Evolutionary conservation across 169 alveolate genomes (phyloP).

Genomic region (Babesia gibsoni): DNA sequence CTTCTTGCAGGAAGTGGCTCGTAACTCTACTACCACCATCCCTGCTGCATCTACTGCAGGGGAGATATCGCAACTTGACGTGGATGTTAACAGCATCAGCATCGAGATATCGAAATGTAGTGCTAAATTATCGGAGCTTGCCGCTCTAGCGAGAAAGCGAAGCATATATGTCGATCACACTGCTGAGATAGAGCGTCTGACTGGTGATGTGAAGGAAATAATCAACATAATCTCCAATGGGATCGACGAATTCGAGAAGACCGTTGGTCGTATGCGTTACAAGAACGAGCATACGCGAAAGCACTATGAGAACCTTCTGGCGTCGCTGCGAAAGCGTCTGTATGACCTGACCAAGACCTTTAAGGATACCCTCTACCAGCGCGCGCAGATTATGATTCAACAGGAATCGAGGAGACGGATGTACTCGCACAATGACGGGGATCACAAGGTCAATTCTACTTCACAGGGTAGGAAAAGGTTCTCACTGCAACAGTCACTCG

Average conservation of each 20-base stretch:
- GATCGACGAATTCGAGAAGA: slow-evolving; percentile 31
- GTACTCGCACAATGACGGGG: slow-evolving; percentile 61
- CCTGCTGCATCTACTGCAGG: neutral
- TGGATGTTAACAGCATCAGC: slow-evolving; percentile 33
- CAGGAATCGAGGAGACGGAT: slow-evolving; percentile 71
- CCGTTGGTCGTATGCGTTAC: neutral
- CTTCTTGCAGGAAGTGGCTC: slow-evolving; percentile 52
- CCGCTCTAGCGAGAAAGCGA: slow-evolving; percentile 49
- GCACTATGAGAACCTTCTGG: slow-evolving; percentile 57
- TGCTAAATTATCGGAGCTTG: slow-evolving; percentile 25
- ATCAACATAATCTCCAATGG: slow-evolving; percentile 35
- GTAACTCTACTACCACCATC: slow-evolving; percentile 9
- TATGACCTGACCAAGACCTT: slow-evolving; percentile 64
- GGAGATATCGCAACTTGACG: slow-evolving; percentile 40
- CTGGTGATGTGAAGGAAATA: slow-evolving; percentile 46
- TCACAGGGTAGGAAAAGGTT: slow-evolving; percentile 29
- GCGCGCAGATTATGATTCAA: slow-evolving; percentile 72
- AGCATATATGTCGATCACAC: slow-evolving; percentile 64
- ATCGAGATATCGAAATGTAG: slow-evolving; percentile 26
- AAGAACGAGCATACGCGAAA: slow-evolving; percentile 37
- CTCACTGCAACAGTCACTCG: slow-evolving; percentile 45
- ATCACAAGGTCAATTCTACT: neutral
- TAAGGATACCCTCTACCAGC: slow-evolving; percentile 69
- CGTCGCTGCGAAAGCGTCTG: slow-evolving; percentile 34
- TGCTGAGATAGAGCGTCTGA: slow-evolving; percentile 41